Evolutionary conservation across 306 rosid genomes (phyloP), one percentile per base, ranked within the genome.

Genomic region (Delonix regia): DNA sequence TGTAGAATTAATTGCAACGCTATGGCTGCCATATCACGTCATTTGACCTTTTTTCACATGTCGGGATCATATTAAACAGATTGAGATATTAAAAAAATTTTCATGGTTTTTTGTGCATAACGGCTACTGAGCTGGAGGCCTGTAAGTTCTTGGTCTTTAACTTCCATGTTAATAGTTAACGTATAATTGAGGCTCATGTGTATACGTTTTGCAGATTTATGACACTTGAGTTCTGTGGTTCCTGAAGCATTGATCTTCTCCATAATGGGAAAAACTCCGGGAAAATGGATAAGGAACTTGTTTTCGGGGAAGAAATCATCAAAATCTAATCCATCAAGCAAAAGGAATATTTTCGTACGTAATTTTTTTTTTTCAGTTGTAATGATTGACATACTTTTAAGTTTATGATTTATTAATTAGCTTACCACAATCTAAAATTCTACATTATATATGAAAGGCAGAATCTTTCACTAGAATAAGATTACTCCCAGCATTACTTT

Each of bases 201-300:
- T 27, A 12, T 61, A 45, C 1, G 48, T 63, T 18, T 75, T 82
- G 64, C 84, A 85, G 88, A 66, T 65, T 82, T 78, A 16, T 73
- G 72, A 83, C 77, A 73, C 78, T 79, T 67, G 75, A 72, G 62
- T 77, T 66, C 61, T 76, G 69, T 69, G 78, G 28, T 77, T 65
- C 49, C 55, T 76, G 59, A 79, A 81, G 49, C 63, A 55, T 18
- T 53, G 49, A 66, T 61, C 73, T 75, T 33, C 56, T 18, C 63
- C 25, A 80, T 56, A 66, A 94, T 94, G 98, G 97, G 97, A 52
- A 92, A 86, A 85, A 90, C 96, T 45, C 97, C 97, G 9, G 97
- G 87, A 47, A 94, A 92, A 87, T 94, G 98, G 98, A 76, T 94
- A 85, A 92, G 70, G 88, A 84, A 78, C 47, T 87, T 94, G n/a